Evolutionary conservation across 495 filamentous ascomycete genomes (phyloP).

Genomic region (Aspergillus homomorphus): DNA sequence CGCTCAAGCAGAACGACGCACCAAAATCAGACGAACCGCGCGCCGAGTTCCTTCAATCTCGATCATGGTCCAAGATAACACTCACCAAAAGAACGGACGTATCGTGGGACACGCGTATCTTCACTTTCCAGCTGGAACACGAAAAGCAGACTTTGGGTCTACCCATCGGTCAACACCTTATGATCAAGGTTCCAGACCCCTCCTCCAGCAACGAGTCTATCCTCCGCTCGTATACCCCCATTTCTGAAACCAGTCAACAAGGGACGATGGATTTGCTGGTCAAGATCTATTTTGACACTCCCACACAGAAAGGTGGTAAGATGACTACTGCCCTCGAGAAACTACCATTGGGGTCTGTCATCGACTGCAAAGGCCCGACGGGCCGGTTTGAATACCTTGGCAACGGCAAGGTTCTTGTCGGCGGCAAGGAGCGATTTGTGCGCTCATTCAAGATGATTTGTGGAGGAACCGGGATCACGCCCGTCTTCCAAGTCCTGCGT

Average conservation of each 20-base stretch:
- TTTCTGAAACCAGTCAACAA: constrained; percentile 58
- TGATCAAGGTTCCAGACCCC: constrained; percentile 76
- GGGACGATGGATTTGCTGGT: constrained; percentile 74
- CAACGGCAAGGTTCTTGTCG: constrained; percentile 60
- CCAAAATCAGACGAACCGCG: constrained; percentile 40
- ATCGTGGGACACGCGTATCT: constrained; percentile 80
- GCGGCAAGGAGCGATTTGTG: constrained; percentile 56
- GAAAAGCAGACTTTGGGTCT: constrained; percentile 69
- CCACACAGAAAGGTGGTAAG: constrained; percentile 61
- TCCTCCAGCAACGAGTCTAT: constrained; percentile 58
- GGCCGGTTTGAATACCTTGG: constrained; percentile 84
- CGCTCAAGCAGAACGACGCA: constrained; percentile 39
- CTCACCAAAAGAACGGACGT: constrained; percentile 63
- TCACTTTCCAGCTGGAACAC: constrained; percentile 77
- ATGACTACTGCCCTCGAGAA: constrained; percentile 83
- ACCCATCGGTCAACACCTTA: constrained; percentile 84
- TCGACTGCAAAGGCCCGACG: constrained; percentile 89
- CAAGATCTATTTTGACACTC: constrained; percentile 77
- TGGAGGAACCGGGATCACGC: constrained; percentile 85
- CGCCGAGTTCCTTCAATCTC: constrained; percentile 65
- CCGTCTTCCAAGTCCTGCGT: constrained; percentile 83
- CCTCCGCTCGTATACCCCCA: constrained; percentile 86
- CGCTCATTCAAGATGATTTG: constrained; percentile 84
- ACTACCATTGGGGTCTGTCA: constrained; percentile 62
- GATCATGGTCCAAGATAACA: constrained; percentile 66